Evolutionary conservation across 2,329 filamentous ascomycete species (phyloP).

Genomic region (Neopestalotiopsis sp.): DNA sequence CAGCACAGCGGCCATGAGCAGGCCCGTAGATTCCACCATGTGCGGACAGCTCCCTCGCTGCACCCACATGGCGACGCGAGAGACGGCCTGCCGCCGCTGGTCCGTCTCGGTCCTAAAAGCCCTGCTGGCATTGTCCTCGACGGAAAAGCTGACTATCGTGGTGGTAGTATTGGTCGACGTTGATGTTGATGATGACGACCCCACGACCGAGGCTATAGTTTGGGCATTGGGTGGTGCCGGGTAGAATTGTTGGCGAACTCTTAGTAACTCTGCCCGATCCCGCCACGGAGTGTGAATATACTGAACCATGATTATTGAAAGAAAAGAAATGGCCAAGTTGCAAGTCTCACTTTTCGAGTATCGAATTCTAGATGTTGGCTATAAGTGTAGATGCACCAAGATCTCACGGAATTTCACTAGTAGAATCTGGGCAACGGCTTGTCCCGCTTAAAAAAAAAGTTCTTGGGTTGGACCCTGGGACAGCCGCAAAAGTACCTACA

Average conservation of each 20-base stretch:
- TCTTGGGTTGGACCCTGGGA: not conserved
- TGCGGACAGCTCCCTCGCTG: slow-evolving; percentile 77
- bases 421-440: not conserved
- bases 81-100: slow-evolving; percentile 54
- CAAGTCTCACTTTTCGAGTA: too few species aligned
- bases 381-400: not conserved
- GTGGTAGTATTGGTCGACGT: not conserved
- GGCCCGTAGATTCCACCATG: slow-evolving; percentile 78
- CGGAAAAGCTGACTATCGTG: slow-evolving; percentile 7
- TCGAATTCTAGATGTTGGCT: not conserved
- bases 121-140: not conserved
- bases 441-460: slow-evolving; percentile 9
- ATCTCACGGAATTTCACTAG: not conserved
- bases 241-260: slow-evolving; percentile 70
- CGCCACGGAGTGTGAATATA: slow-evolving; percentile 80
- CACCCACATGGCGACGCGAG: slow-evolving; percentile 71
- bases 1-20: slow-evolving; percentile 72
- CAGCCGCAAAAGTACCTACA: not conserved
- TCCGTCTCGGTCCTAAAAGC: not conserved
- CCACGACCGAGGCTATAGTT: not conserved
- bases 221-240: slow-evolving; percentile 30
- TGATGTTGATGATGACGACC: slow-evolving; percentile 16
- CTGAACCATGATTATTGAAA: slow-evolving; percentile 59
- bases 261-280: slow-evolving; percentile 66
- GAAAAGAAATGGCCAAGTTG: not conserved